Percentiles rank a stretch among this genome's conserved stretches.
Conservation (phyloP, 73 alveolate genomes). For the Paramecium tetraurelia region DNA sequence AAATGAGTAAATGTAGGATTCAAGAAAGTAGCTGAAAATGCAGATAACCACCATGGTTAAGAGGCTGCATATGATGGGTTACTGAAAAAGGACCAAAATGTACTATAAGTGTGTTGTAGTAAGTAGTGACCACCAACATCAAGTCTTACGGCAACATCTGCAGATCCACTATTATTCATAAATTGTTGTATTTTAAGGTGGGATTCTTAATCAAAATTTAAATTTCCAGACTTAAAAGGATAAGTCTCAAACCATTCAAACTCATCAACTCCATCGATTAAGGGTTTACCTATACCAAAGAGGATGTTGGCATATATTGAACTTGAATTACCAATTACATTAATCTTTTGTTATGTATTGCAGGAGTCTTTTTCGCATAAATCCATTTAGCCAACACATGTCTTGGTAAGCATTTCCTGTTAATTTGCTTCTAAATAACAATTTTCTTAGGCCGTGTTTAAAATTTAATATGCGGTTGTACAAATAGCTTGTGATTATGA, state of each 20-base stretch:
- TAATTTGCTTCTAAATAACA: background rate
- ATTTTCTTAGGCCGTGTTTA: background rate
- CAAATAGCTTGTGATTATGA: background rate
- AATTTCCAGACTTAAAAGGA: background rate
- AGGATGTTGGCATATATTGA: background rate
- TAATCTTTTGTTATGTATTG: background rate
- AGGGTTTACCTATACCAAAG: background rate
- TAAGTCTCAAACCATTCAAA: background rate
- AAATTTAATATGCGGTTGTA: background rate
- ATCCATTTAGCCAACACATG: background rate
- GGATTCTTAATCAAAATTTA: background rate
- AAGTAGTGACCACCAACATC: slow-evolving; percentile 46
- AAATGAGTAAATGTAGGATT: background rate
- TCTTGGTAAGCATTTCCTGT: background rate
- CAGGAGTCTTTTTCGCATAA: background rate
- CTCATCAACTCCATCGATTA: background rate
- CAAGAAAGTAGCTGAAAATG: slow-evolving; percentile 1
- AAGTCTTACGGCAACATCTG: slow-evolving; percentile 9
- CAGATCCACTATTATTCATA: slow-evolving; percentile 4
- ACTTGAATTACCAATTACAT: slow-evolving; percentile 18
- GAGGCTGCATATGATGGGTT: background rate
- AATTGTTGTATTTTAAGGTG: background rate
- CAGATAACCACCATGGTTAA: slow-evolving; percentile 40
- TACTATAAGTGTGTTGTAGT: background rate
- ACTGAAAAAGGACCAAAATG: slow-evolving; percentile 7